Base-by-base conservation (phyloP, 2,329 filamentous ascomycete species). In the Xylaria sp. region DNA sequence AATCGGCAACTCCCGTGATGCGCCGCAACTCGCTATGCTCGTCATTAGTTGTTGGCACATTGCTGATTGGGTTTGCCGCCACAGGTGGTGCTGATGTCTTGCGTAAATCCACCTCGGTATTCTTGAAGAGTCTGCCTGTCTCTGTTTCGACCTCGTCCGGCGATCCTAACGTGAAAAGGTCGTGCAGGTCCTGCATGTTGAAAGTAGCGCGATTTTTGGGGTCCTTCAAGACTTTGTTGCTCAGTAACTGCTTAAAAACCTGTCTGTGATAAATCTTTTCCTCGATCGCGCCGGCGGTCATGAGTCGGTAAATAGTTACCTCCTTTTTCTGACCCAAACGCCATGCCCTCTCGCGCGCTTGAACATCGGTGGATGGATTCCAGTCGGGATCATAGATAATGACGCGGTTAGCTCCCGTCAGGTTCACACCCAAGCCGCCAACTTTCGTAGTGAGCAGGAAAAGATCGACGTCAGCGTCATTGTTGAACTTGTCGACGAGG, bases 251-350 rank as follows among this genome's bases (percentile, higher is more conserved):
- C 74, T 99, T 99, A 80, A 96, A 99, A 54, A 99, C 94, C 71
- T 99, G 94, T 13, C 95, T 89, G 73, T 99, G 93, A 64, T 97
- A 99, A 35, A 99, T 99, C 77, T 99, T 99, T 74, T 99, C 94
- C 71, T 99, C 94, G 23, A 99, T 99, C 0, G 95, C 99, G 1
- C 94, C 94, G 4, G 93, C 91, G 3, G 91, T 96, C 90, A 99
- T 96, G n/a, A 99, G 81, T 42, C 95, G 89, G 72, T 97, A 99
- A 19, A 99, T 96, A 3, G 91, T 92, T 34, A 99, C 94, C 52
- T 96, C 91, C 57, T 89, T 88, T 74, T 95, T 97, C 76, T 99
- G 94, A 0, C 94, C 94, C 1, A 99, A 78, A 59, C 94, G 86
- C 94, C 94, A 99, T 4, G 95, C 94, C 69, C 94, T 85, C 75